Conservation (phyloP, 805 yeast genomes). For the Metschnikowia aberdeeniae region DNA sequence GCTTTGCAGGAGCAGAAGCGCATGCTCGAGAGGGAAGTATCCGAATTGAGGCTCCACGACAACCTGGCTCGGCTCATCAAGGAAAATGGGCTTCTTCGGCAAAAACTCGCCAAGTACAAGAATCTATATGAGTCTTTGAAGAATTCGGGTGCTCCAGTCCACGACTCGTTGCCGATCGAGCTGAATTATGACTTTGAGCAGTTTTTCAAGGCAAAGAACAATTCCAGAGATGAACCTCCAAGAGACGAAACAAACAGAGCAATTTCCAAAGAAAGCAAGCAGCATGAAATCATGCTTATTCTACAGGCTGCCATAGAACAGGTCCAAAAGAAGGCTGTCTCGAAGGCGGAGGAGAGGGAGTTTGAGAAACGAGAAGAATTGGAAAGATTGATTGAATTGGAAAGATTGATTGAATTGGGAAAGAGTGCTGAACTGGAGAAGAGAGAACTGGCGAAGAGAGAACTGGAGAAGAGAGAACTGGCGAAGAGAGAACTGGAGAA, state of each 20-base stretch:
- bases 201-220: too few species aligned
- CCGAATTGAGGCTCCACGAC: slow-evolving; percentile 4
- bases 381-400: too few species aligned
- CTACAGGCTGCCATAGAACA: background rate
- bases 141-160: background rate
- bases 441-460: too few species aligned
- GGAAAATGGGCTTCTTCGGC: slow-evolving; percentile 30
- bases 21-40: slow-evolving; percentile 5
- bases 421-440: too few species aligned
- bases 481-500: too few species aligned
- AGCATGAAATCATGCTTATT: background rate
- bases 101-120: slow-evolving; percentile 34
- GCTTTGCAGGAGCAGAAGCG: slow-evolving; percentile 4
- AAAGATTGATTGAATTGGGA: too few species aligned
- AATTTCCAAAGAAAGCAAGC: background rate
- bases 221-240: too few species aligned
- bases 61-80: slow-evolving; percentile 17
- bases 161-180: too few species aligned
- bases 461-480: too few species aligned
- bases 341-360: too few species aligned
- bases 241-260: background rate
- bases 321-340: background rate
- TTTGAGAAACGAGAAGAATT: too few species aligned
- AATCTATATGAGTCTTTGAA: slow-evolving; percentile 21
- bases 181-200: too few species aligned